Evolutionary conservation across 768 basidiomycete species (phyloP).

Genomic region (Boletus barrowsii): DNA sequence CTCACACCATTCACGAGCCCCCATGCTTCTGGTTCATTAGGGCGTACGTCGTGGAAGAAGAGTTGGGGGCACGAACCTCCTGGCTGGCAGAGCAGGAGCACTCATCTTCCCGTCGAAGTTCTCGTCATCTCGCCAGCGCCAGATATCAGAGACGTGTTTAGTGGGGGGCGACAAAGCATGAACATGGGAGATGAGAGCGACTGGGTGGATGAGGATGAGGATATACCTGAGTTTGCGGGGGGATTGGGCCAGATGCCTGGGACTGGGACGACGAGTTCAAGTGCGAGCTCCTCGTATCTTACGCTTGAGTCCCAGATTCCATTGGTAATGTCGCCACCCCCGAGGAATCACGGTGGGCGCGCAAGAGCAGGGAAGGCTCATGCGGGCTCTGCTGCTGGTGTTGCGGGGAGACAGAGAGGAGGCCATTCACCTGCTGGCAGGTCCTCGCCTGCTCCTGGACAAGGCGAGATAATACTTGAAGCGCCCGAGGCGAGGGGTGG

Average conservation of each 20-base stretch:
- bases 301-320: constrained; percentile 40
- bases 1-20: constrained; percentile 69
- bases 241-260: constrained; percentile 64
- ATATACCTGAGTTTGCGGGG: constrained; percentile 66
- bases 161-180: constrained; percentile 53
- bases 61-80: constrained; percentile 86
- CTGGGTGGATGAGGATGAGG: constrained; percentile 88
- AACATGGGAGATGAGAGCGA: constrained; percentile 75
- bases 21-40: constrained; percentile 43
- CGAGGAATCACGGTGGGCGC: constrained; percentile 43
- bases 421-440: constrained; percentile 62
- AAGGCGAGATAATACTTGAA: constrained; percentile 45
- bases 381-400: constrained; percentile 20
- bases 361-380: constrained; percentile 35
- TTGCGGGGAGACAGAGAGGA: constrained; percentile 41
- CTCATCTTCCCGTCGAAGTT: constrained; percentile 74
- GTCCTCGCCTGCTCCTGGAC: constrained; percentile 53
- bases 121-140: constrained; percentile 59
- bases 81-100: constrained; percentile 69
- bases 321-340: constrained; percentile 45
- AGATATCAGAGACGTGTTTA: constrained; percentile 75
- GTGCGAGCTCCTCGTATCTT: constrained; percentile 23
- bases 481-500: constrained; percentile 49
- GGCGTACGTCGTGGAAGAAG: constrained; percentile 84
- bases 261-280: constrained; percentile 26